Percentiles rank a stretch among this genome's conserved stretches.
Conservation (phyloP, 306 rosid species). For the Inga oerstediana region DNA sequence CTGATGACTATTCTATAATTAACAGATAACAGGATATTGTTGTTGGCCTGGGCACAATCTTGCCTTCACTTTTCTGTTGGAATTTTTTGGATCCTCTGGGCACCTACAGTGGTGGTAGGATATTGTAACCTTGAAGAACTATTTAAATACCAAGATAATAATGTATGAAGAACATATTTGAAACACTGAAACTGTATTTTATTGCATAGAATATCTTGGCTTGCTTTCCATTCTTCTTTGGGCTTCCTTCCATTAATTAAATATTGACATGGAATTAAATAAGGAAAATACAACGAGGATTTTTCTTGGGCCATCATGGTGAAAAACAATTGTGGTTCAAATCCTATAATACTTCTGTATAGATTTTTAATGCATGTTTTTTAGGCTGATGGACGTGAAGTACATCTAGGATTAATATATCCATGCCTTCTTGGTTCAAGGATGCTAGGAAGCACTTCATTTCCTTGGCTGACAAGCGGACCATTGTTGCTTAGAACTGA, state of each 20-base stretch:
- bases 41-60: constrained; percentile 87
- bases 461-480: constrained; percentile 83
- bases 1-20: constrained; percentile 38
- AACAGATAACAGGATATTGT: constrained; percentile 92
- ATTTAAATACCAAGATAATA: constrained; percentile 15
- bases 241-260: constrained; percentile 26
- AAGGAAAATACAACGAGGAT: not conserved
- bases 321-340: constrained; percentile 19
- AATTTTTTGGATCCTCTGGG: constrained; percentile 89
- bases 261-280: constrained; percentile 15
- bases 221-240: constrained; percentile 24
- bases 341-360: not conserved
- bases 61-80: constrained; percentile 80
- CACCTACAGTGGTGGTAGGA: constrained; percentile 96
- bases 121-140: constrained; percentile 17
- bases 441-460: constrained; percentile 88
- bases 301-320: constrained; percentile 12
- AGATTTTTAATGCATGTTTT: constrained; percentile 28
- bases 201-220: constrained; percentile 8
- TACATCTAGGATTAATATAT: constrained; percentile 77
- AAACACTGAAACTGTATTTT: constrained; percentile 21
- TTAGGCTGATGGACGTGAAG: constrained; percentile 95
- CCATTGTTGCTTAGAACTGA: constrained; percentile 72
- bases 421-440: constrained; percentile 81
- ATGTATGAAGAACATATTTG: constrained; percentile 15